phyloP scores from a whole-genome alignment of 2,329 filamentous ascomycete species.

The Cylindrodendrum hubeiense region DNA sequence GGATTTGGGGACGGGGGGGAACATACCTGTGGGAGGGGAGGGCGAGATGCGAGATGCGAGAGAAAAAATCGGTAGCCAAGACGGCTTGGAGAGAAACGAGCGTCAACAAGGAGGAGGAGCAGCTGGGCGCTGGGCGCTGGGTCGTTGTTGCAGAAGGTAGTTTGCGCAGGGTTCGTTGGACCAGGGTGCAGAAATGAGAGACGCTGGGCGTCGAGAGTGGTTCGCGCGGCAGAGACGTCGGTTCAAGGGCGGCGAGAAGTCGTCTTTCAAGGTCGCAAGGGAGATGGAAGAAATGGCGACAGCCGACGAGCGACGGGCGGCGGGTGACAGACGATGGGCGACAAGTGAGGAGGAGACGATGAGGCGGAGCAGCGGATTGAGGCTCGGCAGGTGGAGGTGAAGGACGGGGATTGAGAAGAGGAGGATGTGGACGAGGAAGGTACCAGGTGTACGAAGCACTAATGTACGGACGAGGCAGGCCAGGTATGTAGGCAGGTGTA shows the following conservation, averaged over 20 bases:
- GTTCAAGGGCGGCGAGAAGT: constrained; percentile 1
- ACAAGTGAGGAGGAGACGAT: neutral
- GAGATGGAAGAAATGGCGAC: neutral
- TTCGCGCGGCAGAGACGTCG: constrained; percentile 6
- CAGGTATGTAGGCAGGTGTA: neutral
- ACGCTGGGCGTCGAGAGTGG: neutral
- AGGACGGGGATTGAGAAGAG: neutral
- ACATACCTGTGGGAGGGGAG: constrained; percentile 34
- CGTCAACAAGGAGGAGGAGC: constrained; percentile 33
- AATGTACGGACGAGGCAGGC: no score
- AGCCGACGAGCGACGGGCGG: neutral
- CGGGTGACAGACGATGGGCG: neutral
- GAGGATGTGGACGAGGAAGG: constrained; percentile 6
- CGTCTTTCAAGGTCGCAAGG: neutral
- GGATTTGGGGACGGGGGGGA: constrained; percentile 8
- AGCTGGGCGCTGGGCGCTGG: constrained; percentile 26
- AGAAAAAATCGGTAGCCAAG: constrained; percentile 38
- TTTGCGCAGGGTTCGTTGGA: constrained; percentile 26
- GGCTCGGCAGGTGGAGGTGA: constrained; percentile 14
- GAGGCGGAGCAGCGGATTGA: constrained; percentile 12
- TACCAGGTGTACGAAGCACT: constrained; percentile 14
- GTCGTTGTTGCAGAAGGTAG: constrained; percentile 23
- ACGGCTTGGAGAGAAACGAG: constrained; percentile 39
- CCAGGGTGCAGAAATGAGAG: constrained; percentile 17
- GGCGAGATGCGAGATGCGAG: constrained; percentile 13